These are phyloP conservation scores for Pterocarpus santalinus DNA, from an alignment of 306 rosid species.

Conservation along the genomic window DNA sequence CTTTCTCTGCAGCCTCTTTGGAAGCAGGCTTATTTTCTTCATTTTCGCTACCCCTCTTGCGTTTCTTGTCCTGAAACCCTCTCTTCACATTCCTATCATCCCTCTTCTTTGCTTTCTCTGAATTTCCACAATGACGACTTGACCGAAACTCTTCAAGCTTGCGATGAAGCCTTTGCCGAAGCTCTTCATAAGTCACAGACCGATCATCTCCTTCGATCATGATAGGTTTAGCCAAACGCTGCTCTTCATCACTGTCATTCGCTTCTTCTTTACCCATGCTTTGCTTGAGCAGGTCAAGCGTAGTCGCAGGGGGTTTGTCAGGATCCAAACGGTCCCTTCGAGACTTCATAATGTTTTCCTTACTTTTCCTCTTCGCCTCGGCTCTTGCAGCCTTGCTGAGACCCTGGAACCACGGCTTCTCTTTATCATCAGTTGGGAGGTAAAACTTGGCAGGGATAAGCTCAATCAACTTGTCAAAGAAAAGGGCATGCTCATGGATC, in stretches of 20 bases:
- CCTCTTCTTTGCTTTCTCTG: constrained; percentile 63
- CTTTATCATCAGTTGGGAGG: constrained; percentile 64
- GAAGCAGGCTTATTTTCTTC: constrained; percentile 47
- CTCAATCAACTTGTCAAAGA: constrained; percentile 83
- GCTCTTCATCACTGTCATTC: constrained; percentile 52
- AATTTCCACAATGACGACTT: constrained; percentile 56
- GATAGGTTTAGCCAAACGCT: constrained; percentile 53
- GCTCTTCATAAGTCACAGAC: constrained; percentile 79
- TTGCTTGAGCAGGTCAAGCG: constrained; percentile 70
- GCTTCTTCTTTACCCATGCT: constrained; percentile 60
- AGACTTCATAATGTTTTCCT: constrained; percentile 78
- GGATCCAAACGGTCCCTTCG: constrained; percentile 79
- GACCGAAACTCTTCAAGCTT: constrained; percentile 70
- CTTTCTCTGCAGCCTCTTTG: constrained; percentile 37
- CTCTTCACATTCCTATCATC: constrained; percentile 55
- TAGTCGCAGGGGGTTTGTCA: constrained; percentile 67
- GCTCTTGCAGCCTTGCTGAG: constrained; percentile 71
- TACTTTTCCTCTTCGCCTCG: constrained; percentile 71
- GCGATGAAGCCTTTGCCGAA: constrained; percentile 66
- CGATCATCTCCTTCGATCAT: constrained; percentile 57
- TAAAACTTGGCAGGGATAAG: constrained; percentile 89
- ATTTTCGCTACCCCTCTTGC: constrained; percentile 59
- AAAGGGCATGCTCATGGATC: constrained; percentile 66
- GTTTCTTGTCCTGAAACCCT: constrained; percentile 57
- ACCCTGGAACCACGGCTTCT: constrained; percentile 90